Evolutionary conservation across 2,329 filamentous ascomycete species (phyloP).

Genomic region (Ceratocystis ficicola): DNA sequence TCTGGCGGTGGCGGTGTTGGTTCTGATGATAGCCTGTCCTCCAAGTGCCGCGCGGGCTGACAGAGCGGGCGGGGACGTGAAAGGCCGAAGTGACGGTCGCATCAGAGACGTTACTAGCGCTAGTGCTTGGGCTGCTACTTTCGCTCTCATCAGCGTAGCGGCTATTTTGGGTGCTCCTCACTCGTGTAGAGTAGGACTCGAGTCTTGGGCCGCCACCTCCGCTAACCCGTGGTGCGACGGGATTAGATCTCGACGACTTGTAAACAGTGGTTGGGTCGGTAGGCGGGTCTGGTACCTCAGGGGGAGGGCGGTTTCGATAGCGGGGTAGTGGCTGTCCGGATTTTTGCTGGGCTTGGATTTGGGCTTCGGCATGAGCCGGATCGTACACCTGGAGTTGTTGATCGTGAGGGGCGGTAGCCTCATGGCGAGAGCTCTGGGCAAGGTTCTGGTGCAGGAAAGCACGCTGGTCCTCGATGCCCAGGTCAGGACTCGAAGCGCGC

Average conservation of each 20-base stretch:
- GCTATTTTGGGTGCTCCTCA: background rate
- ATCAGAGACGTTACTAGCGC: conserved; percentile 13
- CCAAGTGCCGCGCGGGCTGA: background rate
- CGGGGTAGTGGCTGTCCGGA: background rate
- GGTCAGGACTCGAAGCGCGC: conserved; percentile 16
- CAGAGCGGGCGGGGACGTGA: background rate
- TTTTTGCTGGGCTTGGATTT: background rate
- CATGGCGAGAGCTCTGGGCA: background rate
- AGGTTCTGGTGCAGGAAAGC: conserved; percentile 5
- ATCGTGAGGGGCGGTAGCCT: background rate
- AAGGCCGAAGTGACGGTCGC: conserved; percentile 17
- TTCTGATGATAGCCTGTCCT: background rate
- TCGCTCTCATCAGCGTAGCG: background rate
- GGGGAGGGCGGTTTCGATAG: background rate
- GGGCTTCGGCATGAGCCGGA: background rate
- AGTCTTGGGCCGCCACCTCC: background rate
- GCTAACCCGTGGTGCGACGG: background rate
- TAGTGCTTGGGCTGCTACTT: background rate
- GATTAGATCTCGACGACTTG: background rate
- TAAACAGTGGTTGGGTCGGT: background rate
- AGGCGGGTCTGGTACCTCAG: background rate
- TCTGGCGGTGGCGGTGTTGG: background rate
- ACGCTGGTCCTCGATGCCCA: background rate
- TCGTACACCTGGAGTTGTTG: background rate
- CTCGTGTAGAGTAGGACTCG: conserved; percentile 12